A percentile compares a stretch with the other conserved stretches of the same genome.
Evolutionary conservation across 2,329 filamentous ascomycete species (phyloP).

Genomic region (Trichophyton benhamiae): DNA sequence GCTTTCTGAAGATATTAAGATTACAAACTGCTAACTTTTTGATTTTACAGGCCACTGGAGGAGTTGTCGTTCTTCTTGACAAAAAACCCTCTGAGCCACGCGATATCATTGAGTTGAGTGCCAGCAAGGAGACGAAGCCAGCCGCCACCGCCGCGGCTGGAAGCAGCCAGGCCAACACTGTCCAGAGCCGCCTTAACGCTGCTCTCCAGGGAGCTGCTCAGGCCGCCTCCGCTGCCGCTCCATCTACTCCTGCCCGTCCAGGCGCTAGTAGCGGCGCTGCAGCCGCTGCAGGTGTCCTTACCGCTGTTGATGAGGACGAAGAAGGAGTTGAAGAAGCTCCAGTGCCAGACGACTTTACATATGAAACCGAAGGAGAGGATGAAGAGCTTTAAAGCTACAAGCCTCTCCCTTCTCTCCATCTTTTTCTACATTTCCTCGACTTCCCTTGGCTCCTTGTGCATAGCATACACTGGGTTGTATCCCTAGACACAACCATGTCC

Average conservation of each 20-base stretch:
- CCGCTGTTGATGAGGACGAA: slow-evolving; percentile 64
- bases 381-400: slow-evolving; percentile 7
- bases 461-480: neutral
- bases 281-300: slow-evolving; percentile 67
- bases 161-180: slow-evolving; percentile 29
- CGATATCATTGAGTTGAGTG: slow-evolving; percentile 75
- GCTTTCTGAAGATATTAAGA: too few species aligned
- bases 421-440: neutral
- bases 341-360: slow-evolving; percentile 36
- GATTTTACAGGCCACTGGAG: slow-evolving; percentile 63
- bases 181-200: slow-evolving; percentile 32
- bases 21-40: slow-evolving; percentile 26
- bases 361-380: slow-evolving; percentile 33
- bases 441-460: neutral
- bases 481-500: neutral
- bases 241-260: slow-evolving; percentile 17
- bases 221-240: slow-evolving; percentile 8
- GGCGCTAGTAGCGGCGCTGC: slow-evolving; percentile 43
- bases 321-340: slow-evolving; percentile 38
- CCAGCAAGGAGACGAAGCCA: slow-evolving; percentile 54
- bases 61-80: slow-evolving; percentile 82
- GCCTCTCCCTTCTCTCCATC: neutral
- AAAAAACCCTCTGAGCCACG: slow-evolving; percentile 68
- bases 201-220: slow-evolving; percentile 22
- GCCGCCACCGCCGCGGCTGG: slow-evolving; percentile 15